Conservation (phyloP, 768 basidiomycete genomes). For the Russula lepida region DNA sequence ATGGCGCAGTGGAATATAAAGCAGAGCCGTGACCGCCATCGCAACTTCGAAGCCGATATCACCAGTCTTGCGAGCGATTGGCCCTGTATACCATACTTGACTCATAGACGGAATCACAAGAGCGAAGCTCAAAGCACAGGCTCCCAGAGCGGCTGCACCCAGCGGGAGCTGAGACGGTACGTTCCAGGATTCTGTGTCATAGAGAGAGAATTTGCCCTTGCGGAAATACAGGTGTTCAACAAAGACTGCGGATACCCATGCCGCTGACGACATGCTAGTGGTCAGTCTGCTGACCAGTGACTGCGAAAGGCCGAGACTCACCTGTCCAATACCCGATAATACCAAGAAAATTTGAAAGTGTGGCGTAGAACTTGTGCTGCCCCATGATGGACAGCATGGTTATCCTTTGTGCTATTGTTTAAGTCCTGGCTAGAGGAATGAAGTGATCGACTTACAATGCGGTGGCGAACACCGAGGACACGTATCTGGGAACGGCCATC, state of each 20-base stretch:
- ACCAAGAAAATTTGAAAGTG: constrained; percentile 60
- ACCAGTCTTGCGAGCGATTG: constrained; percentile 53
- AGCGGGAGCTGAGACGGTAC: constrained; percentile 43
- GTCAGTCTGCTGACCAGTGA: constrained; percentile 35
- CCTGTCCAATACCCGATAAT: constrained; percentile 43
- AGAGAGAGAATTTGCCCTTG: constrained; percentile 36
- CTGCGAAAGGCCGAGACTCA: not conserved
- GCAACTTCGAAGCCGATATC: constrained; percentile 68
- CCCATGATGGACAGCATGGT: constrained; percentile 65
- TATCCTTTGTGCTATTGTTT: constrained; percentile 33
- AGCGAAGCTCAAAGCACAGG: constrained; percentile 43
- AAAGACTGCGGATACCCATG: constrained; percentile 51
- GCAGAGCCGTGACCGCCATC: constrained; percentile 36
- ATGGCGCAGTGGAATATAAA: constrained; percentile 48
- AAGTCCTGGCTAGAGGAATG: not conserved
- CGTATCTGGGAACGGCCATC: constrained; percentile 54
- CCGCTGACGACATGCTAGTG: constrained; percentile 35
- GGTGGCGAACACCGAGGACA: constrained; percentile 57
- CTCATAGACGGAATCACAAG: constrained; percentile 60
- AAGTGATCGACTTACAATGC: constrained; percentile 43
- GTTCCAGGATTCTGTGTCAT: constrained; percentile 50
- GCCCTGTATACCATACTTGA: constrained; percentile 64
- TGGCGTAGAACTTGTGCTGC: constrained; percentile 53
- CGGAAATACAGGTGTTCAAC: constrained; percentile 64
- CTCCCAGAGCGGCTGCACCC: constrained; percentile 51